These are phyloP conservation scores for Xylogone sp. DNA, from an alignment of 2,329 filamentous ascomycete genomes.

Conservation along the genomic window DNA sequence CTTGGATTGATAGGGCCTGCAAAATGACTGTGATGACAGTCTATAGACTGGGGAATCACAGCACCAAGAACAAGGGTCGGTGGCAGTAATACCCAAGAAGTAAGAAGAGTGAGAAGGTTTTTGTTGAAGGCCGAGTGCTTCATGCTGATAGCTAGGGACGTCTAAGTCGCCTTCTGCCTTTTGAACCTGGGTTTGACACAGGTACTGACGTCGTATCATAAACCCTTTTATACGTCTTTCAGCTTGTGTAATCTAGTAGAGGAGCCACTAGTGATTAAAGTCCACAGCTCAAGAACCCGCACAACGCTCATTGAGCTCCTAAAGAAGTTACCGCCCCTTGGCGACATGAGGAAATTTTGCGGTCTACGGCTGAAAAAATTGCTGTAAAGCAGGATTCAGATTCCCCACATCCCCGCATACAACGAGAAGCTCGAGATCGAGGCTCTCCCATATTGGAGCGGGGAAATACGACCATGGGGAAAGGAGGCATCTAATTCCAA, in stretches of 20 bases:
- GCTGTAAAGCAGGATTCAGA: background rate
- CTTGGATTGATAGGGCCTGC: conserved; percentile 15
- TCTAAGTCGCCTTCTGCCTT: background rate
- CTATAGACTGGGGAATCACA: background rate
- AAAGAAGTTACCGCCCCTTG: background rate
- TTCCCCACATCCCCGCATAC: background rate
- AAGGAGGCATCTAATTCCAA: too few species aligned
- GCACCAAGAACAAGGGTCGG: background rate
- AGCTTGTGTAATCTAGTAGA: background rate
- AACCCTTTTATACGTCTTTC: background rate
- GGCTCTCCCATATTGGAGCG: background rate
- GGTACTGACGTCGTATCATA: too few species aligned
- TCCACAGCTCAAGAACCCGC: background rate
- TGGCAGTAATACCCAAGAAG: background rate
- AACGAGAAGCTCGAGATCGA: background rate
- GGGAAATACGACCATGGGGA: background rate
- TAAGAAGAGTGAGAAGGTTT: background rate
- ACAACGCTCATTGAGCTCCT: background rate
- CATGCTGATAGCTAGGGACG: background rate
- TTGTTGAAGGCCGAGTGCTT: background rate
- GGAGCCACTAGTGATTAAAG: background rate
- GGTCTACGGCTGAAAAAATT: background rate
- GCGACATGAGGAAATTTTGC: background rate
- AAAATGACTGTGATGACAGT: conserved; percentile 4
- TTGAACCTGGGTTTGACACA: background rate